These are phyloP conservation scores for Dendrostoma leiphaemia DNA, from an alignment of 2,329 filamentous ascomycete genomes.

Conservation along the genomic window DNA sequence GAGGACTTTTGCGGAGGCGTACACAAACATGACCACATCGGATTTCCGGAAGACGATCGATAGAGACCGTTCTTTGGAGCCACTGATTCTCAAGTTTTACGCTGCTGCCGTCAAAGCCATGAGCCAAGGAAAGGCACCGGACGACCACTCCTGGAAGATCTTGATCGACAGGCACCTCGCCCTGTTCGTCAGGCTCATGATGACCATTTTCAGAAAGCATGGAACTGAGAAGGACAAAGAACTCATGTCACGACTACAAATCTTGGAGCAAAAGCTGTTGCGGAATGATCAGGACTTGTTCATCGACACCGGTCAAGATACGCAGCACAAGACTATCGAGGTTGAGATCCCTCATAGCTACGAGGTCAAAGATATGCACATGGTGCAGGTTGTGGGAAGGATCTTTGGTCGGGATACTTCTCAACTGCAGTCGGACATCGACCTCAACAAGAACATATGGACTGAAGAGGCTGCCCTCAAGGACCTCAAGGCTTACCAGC, in stretches of 20 bases:
- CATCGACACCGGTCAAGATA: conserved; percentile 56
- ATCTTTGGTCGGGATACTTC: conserved; percentile 80
- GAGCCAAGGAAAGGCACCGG: conserved; percentile 65
- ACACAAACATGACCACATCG: conserved; percentile 88
- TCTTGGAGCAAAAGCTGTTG: conserved; percentile 88
- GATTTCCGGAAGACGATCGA: conserved; percentile 88
- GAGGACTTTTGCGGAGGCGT: conserved; percentile 89
- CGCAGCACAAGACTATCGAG: conserved; percentile 69
- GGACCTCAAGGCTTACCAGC: conserved; percentile 92
- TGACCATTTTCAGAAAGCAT: conserved; percentile 74
- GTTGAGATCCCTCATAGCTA: conserved; percentile 81
- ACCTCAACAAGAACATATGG: conserved; percentile 77
- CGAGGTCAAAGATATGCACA: conserved; percentile 94
- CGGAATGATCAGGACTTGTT: conserved; percentile 90
- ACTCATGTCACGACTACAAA: conserved; percentile 72
- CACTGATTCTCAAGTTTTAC: conserved; percentile 93
- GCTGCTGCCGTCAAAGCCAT: conserved; percentile 90
- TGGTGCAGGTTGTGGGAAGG: conserved; percentile 82
- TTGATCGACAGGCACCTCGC: conserved; percentile 94
- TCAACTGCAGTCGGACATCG: conserved; percentile 83
- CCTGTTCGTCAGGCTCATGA: conserved; percentile 85
- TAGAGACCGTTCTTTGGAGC: conserved; percentile 89
- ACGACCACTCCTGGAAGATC: conserved; percentile 86
- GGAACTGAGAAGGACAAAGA: conserved; percentile 86
- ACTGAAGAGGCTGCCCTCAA: conserved; percentile 87